A percentile compares a stretch with the other conserved stretches of the same genome.
Conservation (phyloP, 371 early-diverging fungal species). For the Choanephora cucurbitarum region DNA sequence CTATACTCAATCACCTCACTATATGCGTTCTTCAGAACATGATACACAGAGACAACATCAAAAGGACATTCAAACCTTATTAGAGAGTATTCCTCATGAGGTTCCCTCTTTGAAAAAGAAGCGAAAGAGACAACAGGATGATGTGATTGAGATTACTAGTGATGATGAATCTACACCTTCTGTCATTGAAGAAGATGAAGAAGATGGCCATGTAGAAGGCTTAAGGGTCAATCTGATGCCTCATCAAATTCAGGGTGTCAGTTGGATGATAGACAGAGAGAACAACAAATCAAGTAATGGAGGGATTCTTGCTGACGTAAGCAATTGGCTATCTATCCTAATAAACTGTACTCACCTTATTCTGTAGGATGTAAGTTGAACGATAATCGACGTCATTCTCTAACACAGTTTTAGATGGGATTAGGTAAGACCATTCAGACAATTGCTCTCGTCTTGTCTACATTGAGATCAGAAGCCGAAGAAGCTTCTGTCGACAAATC, state of each 20-base stretch:
- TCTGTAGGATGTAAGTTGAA: conserved; percentile 29
- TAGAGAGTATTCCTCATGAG: conserved; percentile 44
- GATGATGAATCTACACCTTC: too few species aligned
- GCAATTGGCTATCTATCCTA: conserved; percentile 8
- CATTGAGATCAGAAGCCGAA: conserved; percentile 26
- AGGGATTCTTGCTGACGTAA: conserved; percentile 79
- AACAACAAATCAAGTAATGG: conserved; percentile 53
- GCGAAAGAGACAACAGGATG: conserved; percentile 1
- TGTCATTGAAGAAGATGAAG: conserved; percentile 21
- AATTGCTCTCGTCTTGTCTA: conserved; percentile 69
- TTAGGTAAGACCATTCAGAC: conserved; percentile 91
- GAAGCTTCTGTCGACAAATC: conserved; percentile 4
- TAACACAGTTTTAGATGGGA: conserved; percentile 61
- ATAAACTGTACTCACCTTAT: neutral
- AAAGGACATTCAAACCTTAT: conserved; percentile 36
- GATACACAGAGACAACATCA: conserved; percentile 2
- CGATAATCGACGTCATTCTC: neutral
- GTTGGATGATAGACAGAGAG: conserved; percentile 55
- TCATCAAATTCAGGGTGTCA: conserved; percentile 44
- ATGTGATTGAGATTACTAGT: conserved; percentile 16
- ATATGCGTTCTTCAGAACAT: neutral
- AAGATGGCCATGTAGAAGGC: conserved; percentile 32
- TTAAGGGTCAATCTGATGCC: conserved; percentile 36
- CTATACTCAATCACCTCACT: too few species aligned
- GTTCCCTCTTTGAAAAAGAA: conserved; percentile 14